phyloP scores from a whole-genome alignment of 2,329 filamentous ascomycete species.

The Apiospora malaysiana region DNA sequence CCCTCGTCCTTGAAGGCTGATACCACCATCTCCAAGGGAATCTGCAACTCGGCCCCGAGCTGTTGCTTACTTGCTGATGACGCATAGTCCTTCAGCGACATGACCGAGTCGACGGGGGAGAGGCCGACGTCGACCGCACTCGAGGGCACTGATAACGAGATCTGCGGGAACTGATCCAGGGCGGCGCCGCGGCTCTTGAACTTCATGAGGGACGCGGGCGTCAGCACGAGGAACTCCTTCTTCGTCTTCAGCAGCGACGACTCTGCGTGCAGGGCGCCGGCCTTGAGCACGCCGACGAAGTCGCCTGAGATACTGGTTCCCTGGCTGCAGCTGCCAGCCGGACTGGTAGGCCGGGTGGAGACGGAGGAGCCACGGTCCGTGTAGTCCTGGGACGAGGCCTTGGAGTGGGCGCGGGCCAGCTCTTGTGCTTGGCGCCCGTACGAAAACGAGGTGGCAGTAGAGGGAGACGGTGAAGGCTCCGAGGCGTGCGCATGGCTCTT shows the following conservation, averaged over 20 bases:
- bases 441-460: not conserved
- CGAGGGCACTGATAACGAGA: slow-evolving; percentile 42
- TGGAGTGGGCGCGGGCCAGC: slow-evolving; percentile 38
- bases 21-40: slow-evolving; percentile 57
- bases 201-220: slow-evolving; percentile 56
- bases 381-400: slow-evolving; percentile 37
- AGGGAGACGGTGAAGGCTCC: slow-evolving; percentile 22
- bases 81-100: slow-evolving; percentile 33
- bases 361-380: slow-evolving; percentile 35
- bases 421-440: slow-evolving; percentile 23
- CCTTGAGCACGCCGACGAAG: slow-evolving; percentile 43
- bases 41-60: slow-evolving; percentile 42
- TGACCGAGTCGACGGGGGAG: slow-evolving; percentile 42
- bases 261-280: slow-evolving; percentile 56
- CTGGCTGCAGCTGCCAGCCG: slow-evolving; percentile 36
- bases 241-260: slow-evolving; percentile 55
- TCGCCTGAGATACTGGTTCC: slow-evolving; percentile 39
- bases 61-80: not conserved
- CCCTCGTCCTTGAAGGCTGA: slow-evolving; percentile 59
- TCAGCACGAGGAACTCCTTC: slow-evolving; percentile 58
- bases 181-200: slow-evolving; percentile 56
- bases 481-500: slow-evolving; percentile 31
- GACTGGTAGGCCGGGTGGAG: slow-evolving; percentile 40
- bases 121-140: slow-evolving; percentile 36
- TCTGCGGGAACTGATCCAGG: slow-evolving; percentile 52